Base-by-base conservation (phyloP, 495 filamentous ascomycete genomes). In the Viridothelium virens region DNA sequence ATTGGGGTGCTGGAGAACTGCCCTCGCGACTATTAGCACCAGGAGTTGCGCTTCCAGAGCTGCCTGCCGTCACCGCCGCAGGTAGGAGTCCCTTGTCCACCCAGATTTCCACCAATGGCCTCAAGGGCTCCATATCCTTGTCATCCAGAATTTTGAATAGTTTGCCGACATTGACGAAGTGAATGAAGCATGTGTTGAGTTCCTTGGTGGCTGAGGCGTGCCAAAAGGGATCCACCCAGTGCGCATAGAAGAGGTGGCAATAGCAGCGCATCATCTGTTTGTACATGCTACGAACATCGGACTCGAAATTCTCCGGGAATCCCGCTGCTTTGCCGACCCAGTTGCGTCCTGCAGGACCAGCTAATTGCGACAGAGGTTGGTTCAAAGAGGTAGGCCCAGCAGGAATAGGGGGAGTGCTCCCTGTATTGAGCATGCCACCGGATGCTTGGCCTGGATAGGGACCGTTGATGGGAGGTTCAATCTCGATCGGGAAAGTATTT, bases 251-350 rank as follows among this genome's bases (percentile, higher is more conserved):
- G 71, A 95, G 81, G 78, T 97, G 92, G 41, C 91, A 88, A 70
- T 97, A 97, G 75, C 92, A 91, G 46, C 92, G 91, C 83, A 96
- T 94, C 89, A 97, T 97, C 78, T 97, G 92, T 69, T 92, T 87
- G 83, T 92, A 95, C 71, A 96, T 93, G 67, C 87, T 91, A 77
- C 90, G 87, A 79, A 89, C 90, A 70, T 96, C 91, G 69, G 87
- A 84, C 71, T 91, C 84, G 75, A 95, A 95, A 34, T 87, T 87
- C 71, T 87, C 85, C 14, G 91, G 92, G 76, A 97, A 97, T 25
- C 92, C 91, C 69, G 88, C 91, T 44, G 86, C 83, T 78, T 92
- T 93, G 68, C 92, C 92, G 64, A 95, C 79, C 91, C 91, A 97
- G 61, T 90, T 85, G 59, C 76, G 76, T 25, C 81, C 79, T 39